A percentile compares a stretch with the other conserved stretches of the same genome.
Evolutionary conservation across 2,329 filamentous ascomycete genomes (phyloP).

Genomic region (Harringtonia aguacate): DNA sequence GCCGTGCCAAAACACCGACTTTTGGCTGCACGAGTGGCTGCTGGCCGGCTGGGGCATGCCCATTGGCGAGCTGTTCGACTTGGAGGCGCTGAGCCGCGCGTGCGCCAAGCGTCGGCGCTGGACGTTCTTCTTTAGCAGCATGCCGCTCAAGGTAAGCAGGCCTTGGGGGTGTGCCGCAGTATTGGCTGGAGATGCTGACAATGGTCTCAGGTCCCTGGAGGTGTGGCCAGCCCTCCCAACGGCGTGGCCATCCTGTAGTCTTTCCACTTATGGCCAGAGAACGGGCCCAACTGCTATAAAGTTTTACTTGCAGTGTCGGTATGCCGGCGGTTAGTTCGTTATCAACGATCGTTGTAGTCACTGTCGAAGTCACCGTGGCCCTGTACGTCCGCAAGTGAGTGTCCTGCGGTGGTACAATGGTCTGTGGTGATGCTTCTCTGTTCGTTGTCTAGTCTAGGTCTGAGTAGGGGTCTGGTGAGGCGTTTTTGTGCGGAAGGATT

Average conservation of each 20-base stretch:
- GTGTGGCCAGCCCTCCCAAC: slow-evolving; percentile 5
- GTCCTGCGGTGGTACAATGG: too few relatives aligned
- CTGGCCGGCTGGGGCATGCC: slow-evolving; percentile 12
- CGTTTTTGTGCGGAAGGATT: too few relatives aligned
- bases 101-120: slow-evolving; percentile 21
- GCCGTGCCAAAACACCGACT: slow-evolving; percentile 10
- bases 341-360: too few relatives aligned
- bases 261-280: too few relatives aligned
- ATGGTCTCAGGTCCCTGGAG: slow-evolving; percentile 2
- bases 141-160: slow-evolving; percentile 5
- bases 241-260: slow-evolving; percentile 4
- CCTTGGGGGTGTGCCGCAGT: neutral
- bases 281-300: too few relatives aligned
- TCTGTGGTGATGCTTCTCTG: too few relatives aligned
- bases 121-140: slow-evolving; percentile 13
- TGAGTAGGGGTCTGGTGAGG: too few relatives aligned
- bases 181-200: neutral
- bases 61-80: slow-evolving; percentile 32
- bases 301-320: too few relatives aligned
- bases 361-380: too few relatives aligned
- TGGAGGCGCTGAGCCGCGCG: slow-evolving; percentile 23
- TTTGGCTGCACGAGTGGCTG: slow-evolving; percentile 12
- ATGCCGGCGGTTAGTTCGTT: too few relatives aligned
- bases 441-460: too few relatives aligned
- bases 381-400: too few relatives aligned